These are phyloP conservation scores for Entomortierella chlamydospora DNA, from an alignment of 192 early-diverging fungal genomes.

Conservation along the genomic window DNA sequence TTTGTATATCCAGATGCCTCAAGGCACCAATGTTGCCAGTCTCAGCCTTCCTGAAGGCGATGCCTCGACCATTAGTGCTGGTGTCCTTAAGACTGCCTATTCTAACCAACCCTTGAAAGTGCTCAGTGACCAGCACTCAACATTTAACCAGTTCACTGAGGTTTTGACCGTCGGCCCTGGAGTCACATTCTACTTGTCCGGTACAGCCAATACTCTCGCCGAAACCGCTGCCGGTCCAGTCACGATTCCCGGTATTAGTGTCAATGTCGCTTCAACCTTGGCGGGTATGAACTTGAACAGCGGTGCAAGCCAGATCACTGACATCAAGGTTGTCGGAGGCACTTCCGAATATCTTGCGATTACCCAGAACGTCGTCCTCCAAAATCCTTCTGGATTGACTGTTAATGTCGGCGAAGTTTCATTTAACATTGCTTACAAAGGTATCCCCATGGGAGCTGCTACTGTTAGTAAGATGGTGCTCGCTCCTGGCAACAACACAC, in stretches of 20 bases:
- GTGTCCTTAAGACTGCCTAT: conserved; percentile 62
- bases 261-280: conserved; percentile 60
- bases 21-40: conserved; percentile 39
- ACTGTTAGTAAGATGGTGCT: conserved; percentile 57
- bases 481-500: conserved; percentile 60
- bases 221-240: conserved; percentile 66
- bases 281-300: conserved; percentile 67
- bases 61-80: conserved; percentile 56
- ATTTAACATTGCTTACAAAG: conserved; percentile 53
- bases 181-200: conserved; percentile 60
- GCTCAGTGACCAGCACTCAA: conserved; percentile 33
- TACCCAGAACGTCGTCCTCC: conserved; percentile 54
- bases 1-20: conserved; percentile 58
- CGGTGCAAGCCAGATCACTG: conserved; percentile 59
- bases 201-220: conserved; percentile 63
- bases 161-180: conserved; percentile 58
- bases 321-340: conserved; percentile 66
- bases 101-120: conserved; percentile 57
- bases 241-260: conserved; percentile 62
- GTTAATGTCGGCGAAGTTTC: conserved; percentile 60
- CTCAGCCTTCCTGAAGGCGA: conserved; percentile 41
- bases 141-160: conserved; percentile 65
- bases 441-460: conserved; percentile 54
- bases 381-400: conserved; percentile 64
- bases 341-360: conserved; percentile 57